phyloP scores from a whole-genome alignment of 2,329 filamentous ascomycete species.

The Ceratocystis papillata region DNA sequence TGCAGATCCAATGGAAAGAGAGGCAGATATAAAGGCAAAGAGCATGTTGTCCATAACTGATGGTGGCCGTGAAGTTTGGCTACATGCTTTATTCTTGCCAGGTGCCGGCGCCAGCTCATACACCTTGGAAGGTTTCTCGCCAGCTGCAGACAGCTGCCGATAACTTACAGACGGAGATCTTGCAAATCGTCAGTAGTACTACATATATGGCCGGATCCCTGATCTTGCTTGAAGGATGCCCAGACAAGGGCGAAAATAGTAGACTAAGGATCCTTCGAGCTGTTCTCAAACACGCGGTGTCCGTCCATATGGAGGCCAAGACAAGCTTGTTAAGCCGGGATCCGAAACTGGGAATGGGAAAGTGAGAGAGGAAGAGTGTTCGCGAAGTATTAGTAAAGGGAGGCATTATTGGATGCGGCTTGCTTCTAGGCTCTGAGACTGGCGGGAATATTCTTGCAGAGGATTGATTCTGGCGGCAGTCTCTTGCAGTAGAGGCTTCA shows the following conservation, averaged over 20 bases:
- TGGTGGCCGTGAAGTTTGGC: no score
- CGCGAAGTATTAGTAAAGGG: background rate
- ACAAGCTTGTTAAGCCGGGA: background rate
- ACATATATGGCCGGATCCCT: no score
- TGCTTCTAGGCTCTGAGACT: background rate
- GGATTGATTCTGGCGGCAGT: no score
- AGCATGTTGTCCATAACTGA: background rate
- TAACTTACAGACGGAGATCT: background rate
- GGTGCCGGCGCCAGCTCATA: no score
- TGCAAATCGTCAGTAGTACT: no score
- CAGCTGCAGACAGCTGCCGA: background rate
- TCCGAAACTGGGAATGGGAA: background rate
- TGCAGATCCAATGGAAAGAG: background rate
- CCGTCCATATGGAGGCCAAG: background rate
- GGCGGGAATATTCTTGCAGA: background rate
- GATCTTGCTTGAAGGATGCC: background rate
- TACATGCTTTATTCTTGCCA: no score
- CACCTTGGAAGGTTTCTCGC: background rate
- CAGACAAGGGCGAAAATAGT: constrained; percentile 8
- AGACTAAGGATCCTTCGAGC: background rate
- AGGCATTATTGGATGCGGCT: background rate
- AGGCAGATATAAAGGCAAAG: background rate
- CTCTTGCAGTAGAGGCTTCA: no score
- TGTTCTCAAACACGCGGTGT: constrained; percentile 11
- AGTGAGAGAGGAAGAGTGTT: background rate